phyloP scores from a whole-genome alignment of 495 filamentous ascomycete species.

The Bathelium albidoporum region DNA sequence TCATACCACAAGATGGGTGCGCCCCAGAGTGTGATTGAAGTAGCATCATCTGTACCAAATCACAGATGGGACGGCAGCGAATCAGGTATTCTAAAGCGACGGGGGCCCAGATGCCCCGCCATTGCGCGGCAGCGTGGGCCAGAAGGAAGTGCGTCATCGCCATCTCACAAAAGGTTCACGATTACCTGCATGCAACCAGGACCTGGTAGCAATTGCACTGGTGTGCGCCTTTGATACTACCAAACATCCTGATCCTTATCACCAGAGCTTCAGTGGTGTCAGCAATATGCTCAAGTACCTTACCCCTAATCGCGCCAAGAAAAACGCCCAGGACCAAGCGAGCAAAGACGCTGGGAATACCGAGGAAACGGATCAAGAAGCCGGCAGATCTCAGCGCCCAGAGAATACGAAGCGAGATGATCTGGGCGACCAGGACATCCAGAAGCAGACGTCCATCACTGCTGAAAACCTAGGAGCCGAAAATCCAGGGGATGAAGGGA shows the following conservation, averaged over 20 bases:
- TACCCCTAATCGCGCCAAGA: not conserved
- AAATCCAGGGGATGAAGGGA: slow-evolving; percentile 12
- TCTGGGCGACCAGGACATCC: not conserved
- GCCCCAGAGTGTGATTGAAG: no score
- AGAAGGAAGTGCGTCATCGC: not conserved
- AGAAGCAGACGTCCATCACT: slow-evolving; percentile 14
- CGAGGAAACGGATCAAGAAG: not conserved
- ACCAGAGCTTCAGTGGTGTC: not conserved
- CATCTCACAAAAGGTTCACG: not conserved
- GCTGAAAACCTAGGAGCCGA: slow-evolving; percentile 22
- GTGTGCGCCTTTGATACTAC: no score
- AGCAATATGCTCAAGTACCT: not conserved
- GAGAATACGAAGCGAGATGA: not conserved
- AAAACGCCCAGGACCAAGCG: not conserved
- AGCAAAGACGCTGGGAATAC: not conserved
- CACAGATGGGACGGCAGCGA: not conserved
- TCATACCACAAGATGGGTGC: no score
- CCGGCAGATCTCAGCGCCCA: not conserved
- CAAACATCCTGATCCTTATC: no score
- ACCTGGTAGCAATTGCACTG: no score
- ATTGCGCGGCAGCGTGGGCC: not conserved
- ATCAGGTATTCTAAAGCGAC: no score
- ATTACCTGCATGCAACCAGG: not conserved
- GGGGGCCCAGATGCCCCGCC: not conserved
- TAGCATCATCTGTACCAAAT: no score